Percentiles rank a stretch among this genome's conserved stretches.
Conservation (phyloP, 192 early-diverging fungal genomes). For the Coemansia sp. region DNA sequence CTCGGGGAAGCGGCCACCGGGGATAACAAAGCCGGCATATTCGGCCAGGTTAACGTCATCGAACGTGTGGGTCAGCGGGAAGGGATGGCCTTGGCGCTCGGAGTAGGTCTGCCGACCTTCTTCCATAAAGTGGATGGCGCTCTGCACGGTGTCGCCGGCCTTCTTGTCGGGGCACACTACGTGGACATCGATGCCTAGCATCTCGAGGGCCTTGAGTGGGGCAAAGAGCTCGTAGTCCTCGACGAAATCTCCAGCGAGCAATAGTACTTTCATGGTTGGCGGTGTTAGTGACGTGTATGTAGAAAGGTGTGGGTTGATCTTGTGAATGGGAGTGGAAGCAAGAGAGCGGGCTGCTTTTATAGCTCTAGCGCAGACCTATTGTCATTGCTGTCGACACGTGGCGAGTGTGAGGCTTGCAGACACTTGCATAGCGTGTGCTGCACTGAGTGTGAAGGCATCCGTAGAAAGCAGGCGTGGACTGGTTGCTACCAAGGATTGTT, state of each 20-base stretch:
- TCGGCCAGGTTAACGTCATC: conserved; percentile 39
- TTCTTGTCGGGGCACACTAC: conserved; percentile 57
- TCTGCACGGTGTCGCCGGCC: conserved; percentile 52
- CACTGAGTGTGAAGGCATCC: no score
- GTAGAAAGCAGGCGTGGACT: no score
- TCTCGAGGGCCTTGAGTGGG: conserved; percentile 54
- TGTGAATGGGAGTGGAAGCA: no score
- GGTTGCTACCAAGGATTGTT: no score
- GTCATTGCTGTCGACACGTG: no score
- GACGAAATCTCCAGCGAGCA: conserved; percentile 35
- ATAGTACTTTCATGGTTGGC: conserved; percentile 27
- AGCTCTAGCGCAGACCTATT: no score
- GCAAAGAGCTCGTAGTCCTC: conserved; percentile 60
- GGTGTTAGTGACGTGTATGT: not conserved
- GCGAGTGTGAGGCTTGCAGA: no score
- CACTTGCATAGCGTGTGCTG: no score
- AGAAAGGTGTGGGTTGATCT: not conserved
- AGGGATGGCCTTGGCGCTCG: conserved; percentile 54
- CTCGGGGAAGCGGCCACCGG: conserved; percentile 58
- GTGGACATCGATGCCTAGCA: conserved; percentile 54
- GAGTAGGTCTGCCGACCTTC: conserved; percentile 53
- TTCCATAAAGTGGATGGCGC: conserved; percentile 52
- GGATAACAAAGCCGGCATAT: conserved; percentile 57
- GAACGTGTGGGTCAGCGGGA: conserved; percentile 47
- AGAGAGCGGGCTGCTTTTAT: no score